phyloP scores from a whole-genome alignment of 495 filamentous ascomycete species.

The Melanomma pulvis-pyrius region DNA sequence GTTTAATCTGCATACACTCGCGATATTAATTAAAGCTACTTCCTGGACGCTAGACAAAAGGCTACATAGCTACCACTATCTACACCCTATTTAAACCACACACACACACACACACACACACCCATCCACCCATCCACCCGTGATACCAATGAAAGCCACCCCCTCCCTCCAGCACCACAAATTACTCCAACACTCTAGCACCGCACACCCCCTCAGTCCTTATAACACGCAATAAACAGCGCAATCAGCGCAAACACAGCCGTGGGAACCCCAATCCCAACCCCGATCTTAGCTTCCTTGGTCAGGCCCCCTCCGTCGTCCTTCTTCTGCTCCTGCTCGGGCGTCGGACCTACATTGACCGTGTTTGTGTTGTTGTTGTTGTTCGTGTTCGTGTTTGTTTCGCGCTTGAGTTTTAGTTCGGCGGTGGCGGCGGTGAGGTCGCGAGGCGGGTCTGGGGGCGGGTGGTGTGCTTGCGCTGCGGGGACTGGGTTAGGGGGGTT shows the following conservation, averaged over 20 bases:
- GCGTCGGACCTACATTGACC: not conserved
- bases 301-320: not conserved
- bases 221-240: not conserved
- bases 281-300: not conserved
- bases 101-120: too few species aligned
- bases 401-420: not conserved
- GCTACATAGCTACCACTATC: too few species aligned
- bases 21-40: too few species aligned
- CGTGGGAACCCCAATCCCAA: not conserved
- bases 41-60: too few species aligned
- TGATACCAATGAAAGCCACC: too few species aligned
- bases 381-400: not conserved
- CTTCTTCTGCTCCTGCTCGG: not conserved
- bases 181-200: not conserved
- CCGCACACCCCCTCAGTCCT: not conserved
- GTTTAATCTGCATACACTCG: too few species aligned
- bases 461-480: too few species aligned
- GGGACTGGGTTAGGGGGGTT: too few species aligned
- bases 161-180: too few species aligned
- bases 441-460: too few species aligned
- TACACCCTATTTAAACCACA: too few species aligned
- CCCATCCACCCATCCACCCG: too few species aligned
- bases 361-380: not conserved
- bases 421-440: not conserved
- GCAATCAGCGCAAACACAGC: not conserved